Evolutionary conservation across 2,329 filamentous ascomycete genomes (phyloP).

Genomic region (Grosmannia penicillata): DNA sequence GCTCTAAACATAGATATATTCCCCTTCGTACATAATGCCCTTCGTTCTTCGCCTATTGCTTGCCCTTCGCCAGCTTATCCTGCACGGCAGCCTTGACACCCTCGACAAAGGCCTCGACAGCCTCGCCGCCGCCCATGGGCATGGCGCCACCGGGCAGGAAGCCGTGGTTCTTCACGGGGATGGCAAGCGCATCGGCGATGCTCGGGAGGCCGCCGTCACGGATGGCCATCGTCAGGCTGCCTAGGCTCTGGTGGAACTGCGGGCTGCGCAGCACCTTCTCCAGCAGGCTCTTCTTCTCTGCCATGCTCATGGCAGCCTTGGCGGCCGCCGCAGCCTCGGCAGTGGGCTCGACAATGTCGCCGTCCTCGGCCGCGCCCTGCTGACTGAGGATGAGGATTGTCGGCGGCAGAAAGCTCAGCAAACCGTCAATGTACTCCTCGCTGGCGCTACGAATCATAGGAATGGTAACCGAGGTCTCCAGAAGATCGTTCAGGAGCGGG

Average conservation of each 20-base stretch:
- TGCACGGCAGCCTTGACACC: conserved; percentile 71
- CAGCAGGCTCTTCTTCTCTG: conserved; percentile 68
- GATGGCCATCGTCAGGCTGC: conserved; percentile 73
- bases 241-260: conserved; percentile 77
- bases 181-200: conserved; percentile 70
- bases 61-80: conserved; percentile 24
- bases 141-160: conserved; percentile 60
- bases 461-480: conserved; percentile 64
- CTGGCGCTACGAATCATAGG: conserved; percentile 54
- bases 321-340: conserved; percentile 56
- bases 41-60: conserved; percentile 8
- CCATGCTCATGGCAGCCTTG: conserved; percentile 54
- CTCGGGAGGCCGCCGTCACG: conserved; percentile 82
- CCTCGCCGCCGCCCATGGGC: conserved; percentile 75
- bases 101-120: conserved; percentile 80
- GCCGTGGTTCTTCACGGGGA: conserved; percentile 74
- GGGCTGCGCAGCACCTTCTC: conserved; percentile 75
- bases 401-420: conserved; percentile 67
- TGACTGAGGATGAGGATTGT: conserved; percentile 64
- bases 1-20: no score
- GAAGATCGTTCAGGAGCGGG: conserved; percentile 73
- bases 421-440: conserved; percentile 53
- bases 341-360: conserved; percentile 44
- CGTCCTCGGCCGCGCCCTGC: conserved; percentile 39
- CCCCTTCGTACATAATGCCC: no score